Conservation (phyloP, 192 early-diverging fungal species). For the Dimargaris verticillata region DNA sequence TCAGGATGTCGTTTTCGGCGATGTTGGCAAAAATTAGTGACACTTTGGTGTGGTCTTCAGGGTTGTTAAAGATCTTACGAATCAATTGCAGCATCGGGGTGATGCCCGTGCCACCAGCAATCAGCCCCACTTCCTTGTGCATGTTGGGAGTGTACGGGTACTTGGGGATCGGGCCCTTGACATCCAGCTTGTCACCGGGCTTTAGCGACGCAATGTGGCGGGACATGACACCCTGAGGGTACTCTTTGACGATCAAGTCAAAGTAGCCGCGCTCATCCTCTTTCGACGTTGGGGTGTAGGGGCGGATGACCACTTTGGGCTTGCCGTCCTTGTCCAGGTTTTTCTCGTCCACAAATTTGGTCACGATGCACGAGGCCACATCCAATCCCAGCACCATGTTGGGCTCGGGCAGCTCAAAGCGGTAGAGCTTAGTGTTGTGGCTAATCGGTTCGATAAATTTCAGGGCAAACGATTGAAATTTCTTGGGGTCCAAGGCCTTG, state of each 20-base stretch:
- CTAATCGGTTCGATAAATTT: conserved; percentile 37
- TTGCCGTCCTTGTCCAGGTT: conserved; percentile 36
- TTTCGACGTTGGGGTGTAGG: conserved; percentile 61
- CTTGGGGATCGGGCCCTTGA: conserved; percentile 71
- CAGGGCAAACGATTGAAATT: conserved; percentile 27
- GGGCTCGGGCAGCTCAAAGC: conserved; percentile 47
- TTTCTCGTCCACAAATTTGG: conserved; percentile 33
- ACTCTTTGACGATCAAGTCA: conserved; percentile 71
- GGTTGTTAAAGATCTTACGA: conserved; percentile 42
- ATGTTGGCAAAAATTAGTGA: conserved; percentile 64
- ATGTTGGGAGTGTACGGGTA: conserved; percentile 47
- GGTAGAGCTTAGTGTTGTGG: conserved; percentile 48
- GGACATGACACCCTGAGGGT: conserved; percentile 50
- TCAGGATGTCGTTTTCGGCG: conserved; percentile 58
- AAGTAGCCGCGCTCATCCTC: conserved; percentile 42
- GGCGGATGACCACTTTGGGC: conserved; percentile 42
- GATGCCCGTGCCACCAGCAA: conserved; percentile 77
- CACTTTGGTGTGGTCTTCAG: conserved; percentile 48
- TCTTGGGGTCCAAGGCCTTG: conserved; percentile 16
- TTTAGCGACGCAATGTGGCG: conserved; percentile 41
- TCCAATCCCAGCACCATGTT: conserved; percentile 49
- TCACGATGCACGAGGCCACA: conserved; percentile 64
- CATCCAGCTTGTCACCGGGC: conserved; percentile 54
- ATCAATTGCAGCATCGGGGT: conserved; percentile 72
- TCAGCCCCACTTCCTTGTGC: conserved; percentile 51